Percentiles rank a stretch among this genome's conserved stretches.
These are phyloP conservation scores for Phialemoniopsis sp. DNA, from an alignment of 2,329 filamentous ascomycete genomes.

Conservation along the genomic window DNA sequence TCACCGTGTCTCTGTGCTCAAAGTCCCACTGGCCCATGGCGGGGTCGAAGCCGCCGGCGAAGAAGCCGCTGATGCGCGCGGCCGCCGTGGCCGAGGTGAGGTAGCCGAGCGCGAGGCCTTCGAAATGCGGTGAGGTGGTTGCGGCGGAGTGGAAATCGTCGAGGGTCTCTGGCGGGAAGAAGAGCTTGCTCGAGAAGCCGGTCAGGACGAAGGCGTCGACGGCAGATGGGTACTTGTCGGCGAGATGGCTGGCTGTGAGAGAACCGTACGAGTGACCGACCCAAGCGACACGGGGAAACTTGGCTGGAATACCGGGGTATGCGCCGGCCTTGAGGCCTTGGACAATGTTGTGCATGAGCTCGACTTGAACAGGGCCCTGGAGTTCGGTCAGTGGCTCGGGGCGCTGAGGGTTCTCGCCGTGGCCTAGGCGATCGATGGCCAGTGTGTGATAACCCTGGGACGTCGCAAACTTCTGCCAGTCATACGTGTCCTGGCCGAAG, in stretches of 20 bases:
- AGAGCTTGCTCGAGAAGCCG: constrained; percentile 12
- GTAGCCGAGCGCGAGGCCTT: background rate
- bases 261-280: constrained; percentile 19
- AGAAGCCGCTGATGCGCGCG: constrained; percentile 4
- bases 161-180: background rate
- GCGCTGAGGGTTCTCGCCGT: constrained; percentile 13
- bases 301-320: constrained; percentile 5
- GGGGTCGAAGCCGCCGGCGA: constrained; percentile 5
- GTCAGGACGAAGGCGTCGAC: constrained; percentile 19
- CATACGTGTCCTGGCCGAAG: constrained; percentile 7
- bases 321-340: constrained; percentile 6
- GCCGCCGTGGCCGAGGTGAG: background rate
- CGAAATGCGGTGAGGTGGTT: background rate
- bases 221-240: constrained; percentile 15
- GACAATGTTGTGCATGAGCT: constrained; percentile 16
- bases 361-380: constrained; percentile 15
- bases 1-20: constrained; percentile 8
- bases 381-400: constrained; percentile 15
- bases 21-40: background rate
- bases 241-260: constrained; percentile 13
- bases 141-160: background rate
- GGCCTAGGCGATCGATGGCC: constrained; percentile 18
- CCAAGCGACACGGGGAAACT: constrained; percentile 16
- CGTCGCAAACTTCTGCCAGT: constrained; percentile 14
- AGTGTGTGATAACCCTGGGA: constrained; percentile 16